phyloP scores from a whole-genome alignment of 129 eudicot species.

The Scalesia atractyloides region DNA sequence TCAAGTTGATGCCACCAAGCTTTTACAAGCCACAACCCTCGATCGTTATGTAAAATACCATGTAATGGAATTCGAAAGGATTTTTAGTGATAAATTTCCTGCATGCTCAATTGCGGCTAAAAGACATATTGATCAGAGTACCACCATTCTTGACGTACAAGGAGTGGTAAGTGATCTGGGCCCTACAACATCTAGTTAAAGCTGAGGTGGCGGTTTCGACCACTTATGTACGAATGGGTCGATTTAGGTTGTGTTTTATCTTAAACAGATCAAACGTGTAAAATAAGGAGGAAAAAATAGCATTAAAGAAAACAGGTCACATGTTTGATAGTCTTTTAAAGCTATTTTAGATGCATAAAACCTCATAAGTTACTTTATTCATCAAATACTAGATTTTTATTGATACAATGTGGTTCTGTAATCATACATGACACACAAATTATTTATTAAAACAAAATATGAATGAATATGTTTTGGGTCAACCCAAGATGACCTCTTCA shows the following conservation, averaged over 20 bases:
- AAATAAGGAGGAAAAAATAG: not conserved
- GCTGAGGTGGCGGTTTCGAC: not conserved
- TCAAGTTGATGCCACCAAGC: conserved; percentile 78
- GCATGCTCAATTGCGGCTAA: conserved; percentile 92
- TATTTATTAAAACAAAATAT: not conserved
- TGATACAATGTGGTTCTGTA: not conserved
- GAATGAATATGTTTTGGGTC: not conserved
- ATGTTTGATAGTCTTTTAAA: not conserved
- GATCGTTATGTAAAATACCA: conserved; percentile 88
- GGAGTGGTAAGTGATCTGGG: conserved; percentile 74
- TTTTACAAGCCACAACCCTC: conserved; percentile 89
- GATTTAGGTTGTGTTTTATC: not conserved
- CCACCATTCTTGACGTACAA: conserved; percentile 95
- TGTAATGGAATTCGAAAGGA: conserved; percentile 90
- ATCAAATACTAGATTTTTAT: not conserved
- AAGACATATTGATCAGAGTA: conserved; percentile 90
- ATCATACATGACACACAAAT: not conserved
- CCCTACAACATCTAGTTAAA: not conserved
- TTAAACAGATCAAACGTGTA: not conserved
- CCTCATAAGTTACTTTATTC: not conserved
- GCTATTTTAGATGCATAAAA: not conserved
- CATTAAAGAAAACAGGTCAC: not conserved
- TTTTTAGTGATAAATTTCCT: conserved; percentile 79
- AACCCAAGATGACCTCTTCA: not conserved
- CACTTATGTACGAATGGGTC: not conserved